phyloP scores from a whole-genome alignment of 805 yeast genomes.

The Ogataea kodamae region DNA sequence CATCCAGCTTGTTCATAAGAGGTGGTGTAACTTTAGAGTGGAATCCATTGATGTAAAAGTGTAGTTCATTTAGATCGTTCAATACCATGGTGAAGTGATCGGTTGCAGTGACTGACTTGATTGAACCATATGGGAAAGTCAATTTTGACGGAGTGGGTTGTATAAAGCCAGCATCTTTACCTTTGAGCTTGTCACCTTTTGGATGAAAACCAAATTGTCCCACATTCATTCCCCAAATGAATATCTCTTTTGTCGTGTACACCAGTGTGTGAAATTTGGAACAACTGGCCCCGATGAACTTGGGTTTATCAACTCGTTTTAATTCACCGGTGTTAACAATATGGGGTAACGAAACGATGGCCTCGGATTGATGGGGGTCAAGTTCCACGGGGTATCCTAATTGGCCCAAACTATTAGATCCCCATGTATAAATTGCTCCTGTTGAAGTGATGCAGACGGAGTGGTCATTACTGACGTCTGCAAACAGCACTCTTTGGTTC shows the following conservation, averaged over 20 bases:
- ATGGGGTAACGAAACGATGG: conserved; percentile 35
- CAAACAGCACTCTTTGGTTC: conserved; percentile 30
- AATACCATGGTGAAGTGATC: conserved; percentile 70
- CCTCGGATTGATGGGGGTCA: conserved; percentile 26
- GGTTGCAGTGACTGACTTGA: conserved; percentile 57
- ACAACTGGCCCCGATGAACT: conserved; percentile 47
- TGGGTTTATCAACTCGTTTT: conserved; percentile 29
- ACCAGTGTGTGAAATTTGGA: conserved; percentile 71
- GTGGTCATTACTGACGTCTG: conserved; percentile 65
- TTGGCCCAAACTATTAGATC: conserved; percentile 65
- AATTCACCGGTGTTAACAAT: conserved; percentile 42
- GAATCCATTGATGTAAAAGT: conserved; percentile 54
- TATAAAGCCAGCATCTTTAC: conserved; percentile 9
- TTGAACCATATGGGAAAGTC: conserved; percentile 43
- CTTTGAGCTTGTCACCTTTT: conserved; percentile 15
- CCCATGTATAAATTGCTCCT: conserved; percentile 74
- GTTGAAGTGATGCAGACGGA: conserved; percentile 51
- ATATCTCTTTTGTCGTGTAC: conserved; percentile 45
- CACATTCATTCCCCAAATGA: conserved; percentile 73
- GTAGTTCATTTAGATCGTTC: conserved; percentile 55
- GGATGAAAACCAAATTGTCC: conserved; percentile 73
- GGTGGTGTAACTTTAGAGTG: conserved; percentile 47
- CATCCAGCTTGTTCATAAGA: conserved; percentile 31
- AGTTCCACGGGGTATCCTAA: conserved; percentile 48
- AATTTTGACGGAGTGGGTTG: conserved; percentile 25